Conservation (phyloP, 2,329 filamentous ascomycete genomes). For the Coniochaeta prunicola region DNA sequence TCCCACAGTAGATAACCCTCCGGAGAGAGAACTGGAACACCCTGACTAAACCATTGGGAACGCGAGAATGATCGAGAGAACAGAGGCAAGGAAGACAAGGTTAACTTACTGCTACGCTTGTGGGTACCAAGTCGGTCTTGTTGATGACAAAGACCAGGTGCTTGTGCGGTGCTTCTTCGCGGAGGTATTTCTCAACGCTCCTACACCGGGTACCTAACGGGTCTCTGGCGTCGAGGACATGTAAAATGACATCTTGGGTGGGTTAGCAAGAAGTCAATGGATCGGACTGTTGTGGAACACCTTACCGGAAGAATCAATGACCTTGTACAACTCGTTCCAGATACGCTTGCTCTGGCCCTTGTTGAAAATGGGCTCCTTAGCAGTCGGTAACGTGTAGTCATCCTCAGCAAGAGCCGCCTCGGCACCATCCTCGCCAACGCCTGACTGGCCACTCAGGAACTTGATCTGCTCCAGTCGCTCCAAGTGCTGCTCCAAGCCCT, state of each 20-base stretch:
- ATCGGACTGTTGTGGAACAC: too few relatives aligned
- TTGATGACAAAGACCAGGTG: slow-evolving; percentile 86
- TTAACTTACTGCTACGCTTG: slow-evolving; percentile 83
- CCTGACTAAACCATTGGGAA: slow-evolving; percentile 76
- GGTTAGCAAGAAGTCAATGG: background rate
- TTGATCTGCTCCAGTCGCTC: slow-evolving; percentile 74
- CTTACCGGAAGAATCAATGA: slow-evolving; percentile 71
- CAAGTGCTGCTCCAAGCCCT: slow-evolving; percentile 74
- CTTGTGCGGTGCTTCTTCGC: slow-evolving; percentile 91
- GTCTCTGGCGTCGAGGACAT: slow-evolving; percentile 84
- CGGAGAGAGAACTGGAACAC: slow-evolving; percentile 51
- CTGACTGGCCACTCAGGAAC: slow-evolving; percentile 64
- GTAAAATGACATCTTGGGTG: slow-evolving; percentile 79
- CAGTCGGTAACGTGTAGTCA: slow-evolving; percentile 47
- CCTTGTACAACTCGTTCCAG: slow-evolving; percentile 94
- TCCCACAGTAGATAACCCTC: slow-evolving; percentile 50
- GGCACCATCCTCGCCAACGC: slow-evolving; percentile 41
- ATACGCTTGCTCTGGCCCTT: slow-evolving; percentile 95
- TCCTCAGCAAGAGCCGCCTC: slow-evolving; percentile 27
- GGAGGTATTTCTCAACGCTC: slow-evolving; percentile 87
- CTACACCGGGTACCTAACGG: slow-evolving; percentile 84
- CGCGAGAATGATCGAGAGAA: slow-evolving; percentile 14
- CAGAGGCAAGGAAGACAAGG: slow-evolving; percentile 18
- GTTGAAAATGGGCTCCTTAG: slow-evolving; percentile 81
- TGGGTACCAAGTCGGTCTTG: slow-evolving; percentile 90